Evolutionary conservation across 257 asterid genomes (phyloP).

Genomic region (Fraxinus pennsylvanica): DNA sequence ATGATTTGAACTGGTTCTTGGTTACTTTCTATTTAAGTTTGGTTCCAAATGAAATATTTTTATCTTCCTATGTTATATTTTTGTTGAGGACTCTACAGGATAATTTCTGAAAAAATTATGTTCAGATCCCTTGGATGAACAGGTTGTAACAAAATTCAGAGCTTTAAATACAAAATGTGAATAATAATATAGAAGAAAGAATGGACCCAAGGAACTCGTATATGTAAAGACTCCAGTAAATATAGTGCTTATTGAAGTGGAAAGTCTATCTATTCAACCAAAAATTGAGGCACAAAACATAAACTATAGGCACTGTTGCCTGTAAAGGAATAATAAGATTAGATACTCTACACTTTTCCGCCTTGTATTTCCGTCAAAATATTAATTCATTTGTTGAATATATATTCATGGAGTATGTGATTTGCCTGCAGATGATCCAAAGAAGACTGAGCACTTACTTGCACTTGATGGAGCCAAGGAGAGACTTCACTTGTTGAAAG

Average conservation of each 20-base stretch:
- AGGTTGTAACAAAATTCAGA: background rate
- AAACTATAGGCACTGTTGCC: background rate
- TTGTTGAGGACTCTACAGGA: background rate
- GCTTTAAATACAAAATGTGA: background rate
- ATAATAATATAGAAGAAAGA: background rate
- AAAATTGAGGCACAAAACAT: background rate
- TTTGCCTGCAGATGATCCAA: slow-evolving; percentile 60
- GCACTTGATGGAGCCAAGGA: slow-evolving; percentile 89
- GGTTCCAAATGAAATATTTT: background rate
- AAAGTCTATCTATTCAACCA: background rate
- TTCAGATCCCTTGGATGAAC: background rate
- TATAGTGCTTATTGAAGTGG: background rate
- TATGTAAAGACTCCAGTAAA: background rate
- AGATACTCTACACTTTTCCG: background rate
- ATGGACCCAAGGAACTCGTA: background rate
- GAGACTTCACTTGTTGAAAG: slow-evolving; percentile 74
- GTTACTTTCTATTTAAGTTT: background rate
- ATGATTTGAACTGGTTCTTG: background rate
- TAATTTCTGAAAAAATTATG: background rate
- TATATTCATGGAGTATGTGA: background rate
- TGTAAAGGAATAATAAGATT: background rate
- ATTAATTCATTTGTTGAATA: background rate
- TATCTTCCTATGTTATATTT: background rate
- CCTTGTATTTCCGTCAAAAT: background rate
- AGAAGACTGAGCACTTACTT: slow-evolving; percentile 63